Base-by-base conservation (phyloP, 352 stramenopile genomes). In the Plasmopara viticola region DNA sequence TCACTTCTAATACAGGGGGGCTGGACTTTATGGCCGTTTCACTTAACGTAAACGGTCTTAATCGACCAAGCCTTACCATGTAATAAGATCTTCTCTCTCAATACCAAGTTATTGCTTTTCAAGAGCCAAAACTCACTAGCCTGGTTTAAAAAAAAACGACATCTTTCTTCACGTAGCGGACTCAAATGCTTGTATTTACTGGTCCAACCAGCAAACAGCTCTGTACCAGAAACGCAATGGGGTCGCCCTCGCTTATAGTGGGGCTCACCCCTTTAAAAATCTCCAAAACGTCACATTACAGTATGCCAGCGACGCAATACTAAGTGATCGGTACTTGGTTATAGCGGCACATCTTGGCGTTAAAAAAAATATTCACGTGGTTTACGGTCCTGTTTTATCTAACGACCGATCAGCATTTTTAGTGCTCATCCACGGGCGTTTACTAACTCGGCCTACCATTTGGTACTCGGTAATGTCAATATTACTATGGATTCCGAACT, bases 101-200 rank as follows among this genome's bases (percentile, higher is more conserved):
- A 9, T 44, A 44, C 17, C 39, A 44, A 44, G 39, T 44, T 25
- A 12, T 44, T 29, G 39, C 39, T 29, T 29, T 44, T 12, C 39
- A 44, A 44, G 39, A 44, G n/a, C 20, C 39, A 44, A 33, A 43
- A 14, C 15, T 43, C 8, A 12, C 39, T 25, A 44, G 5, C 39
- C 14, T 29, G n/a, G n/a, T 17, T 14, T 43, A 43, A 14, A 7
- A 9, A 17, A 43, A 14, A 43, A 43, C 38, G 38, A 37, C 14
- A 17, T 17, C 15, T 28, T 25, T 44, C 4, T 44, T 29, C 39
- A 44, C 8, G 39, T n/a, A 25, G 39, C 17, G 6, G 15, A 44
- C n/a, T 9, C 15, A 29, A 9, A 29, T 18, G 39, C 39, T 15
- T 14, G 39, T 44, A n/a, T 12, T 17, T 44, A 18, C 17, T 44